These are phyloP conservation scores for Odontarrhena argentea DNA, from an alignment of 345 rosid species.

Conservation along the genomic window DNA sequence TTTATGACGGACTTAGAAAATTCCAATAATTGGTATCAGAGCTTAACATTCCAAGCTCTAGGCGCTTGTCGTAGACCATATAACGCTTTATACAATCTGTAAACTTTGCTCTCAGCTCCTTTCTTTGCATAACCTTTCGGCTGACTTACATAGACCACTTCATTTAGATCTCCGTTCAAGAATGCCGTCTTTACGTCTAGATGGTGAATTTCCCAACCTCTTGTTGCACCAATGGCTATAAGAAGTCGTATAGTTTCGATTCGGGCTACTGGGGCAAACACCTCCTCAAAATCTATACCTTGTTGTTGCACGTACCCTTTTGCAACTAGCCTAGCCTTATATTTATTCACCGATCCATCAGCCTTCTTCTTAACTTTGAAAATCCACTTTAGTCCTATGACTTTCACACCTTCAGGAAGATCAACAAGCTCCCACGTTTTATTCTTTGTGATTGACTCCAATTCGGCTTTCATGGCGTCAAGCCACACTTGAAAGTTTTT, in stretches of 20 bases:
- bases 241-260: neutral
- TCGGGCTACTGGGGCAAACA: neutral
- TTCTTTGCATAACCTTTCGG: neutral
- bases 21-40: too few species aligned
- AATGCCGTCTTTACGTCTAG: neutral
- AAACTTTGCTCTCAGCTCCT: neutral
- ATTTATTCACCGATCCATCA: neutral
- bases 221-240: neutral
- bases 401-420: neutral
- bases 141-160: neutral
- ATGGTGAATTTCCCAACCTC: neutral
- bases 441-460: neutral
- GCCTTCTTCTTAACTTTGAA: neutral
- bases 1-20: too few species aligned
- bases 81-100: neutral
- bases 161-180: neutral
- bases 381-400: neutral
- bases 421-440: neutral
- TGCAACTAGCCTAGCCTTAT: neutral
- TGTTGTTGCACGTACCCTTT: constrained; percentile 1
- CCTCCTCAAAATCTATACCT: neutral
- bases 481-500: neutral
- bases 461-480: neutral
- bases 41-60: neutral
- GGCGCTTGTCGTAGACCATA: neutral